Base-by-base conservation (phyloP, 768 basidiomycete genomes). In the Botryobasidium botryosum region DNA sequence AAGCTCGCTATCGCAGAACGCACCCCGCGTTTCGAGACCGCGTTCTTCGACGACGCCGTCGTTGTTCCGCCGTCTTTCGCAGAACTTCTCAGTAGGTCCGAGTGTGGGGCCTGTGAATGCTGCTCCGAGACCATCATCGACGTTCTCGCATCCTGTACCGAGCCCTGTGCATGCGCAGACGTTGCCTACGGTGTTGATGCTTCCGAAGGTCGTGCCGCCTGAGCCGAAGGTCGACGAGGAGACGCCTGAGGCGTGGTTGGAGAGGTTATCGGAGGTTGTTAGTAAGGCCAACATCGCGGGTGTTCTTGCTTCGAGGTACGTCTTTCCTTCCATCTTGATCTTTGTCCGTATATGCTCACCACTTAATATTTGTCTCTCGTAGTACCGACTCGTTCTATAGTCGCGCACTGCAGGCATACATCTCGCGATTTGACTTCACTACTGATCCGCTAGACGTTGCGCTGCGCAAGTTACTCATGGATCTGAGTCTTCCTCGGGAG, bases 371-470 rank as follows among this genome's bases (percentile, higher is more conserved):
- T 37, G 37, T 10, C 10, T 12, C 12, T 28, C 26, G n/a, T 50
- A 94, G 91, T 53, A 66, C 72, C 32, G 84, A 88, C 46, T 55
- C 64, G 4, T 79, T 88, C 44, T 71, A 91, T 57, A 58, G 65
- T 3, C 62, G 69, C 44, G 79, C 88, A 3, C 68, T 96, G 40
- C 68, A 68, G 45, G 55, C 68, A 10, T 91, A 86, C 57, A 71
- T 97, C 49, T 64, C 64, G 37, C 69, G 69, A 35, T 97, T 96
- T 58, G 70, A 79, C 51, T 94, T 97, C 56, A 59, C 61, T 15
- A 66, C 71, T 37, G 77, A 87, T 53, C 81, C 94, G 7, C 69
- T 99, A 27, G 94, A 99, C 56, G 75, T 97, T 25, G 85, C 94
- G 17, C 64, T 99, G 33, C 79, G 94, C 32, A 77, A 76, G 55